Evolutionary conservation across 345 rosid genomes (phyloP).

Genomic region (Gossypium sturtianum): DNA sequence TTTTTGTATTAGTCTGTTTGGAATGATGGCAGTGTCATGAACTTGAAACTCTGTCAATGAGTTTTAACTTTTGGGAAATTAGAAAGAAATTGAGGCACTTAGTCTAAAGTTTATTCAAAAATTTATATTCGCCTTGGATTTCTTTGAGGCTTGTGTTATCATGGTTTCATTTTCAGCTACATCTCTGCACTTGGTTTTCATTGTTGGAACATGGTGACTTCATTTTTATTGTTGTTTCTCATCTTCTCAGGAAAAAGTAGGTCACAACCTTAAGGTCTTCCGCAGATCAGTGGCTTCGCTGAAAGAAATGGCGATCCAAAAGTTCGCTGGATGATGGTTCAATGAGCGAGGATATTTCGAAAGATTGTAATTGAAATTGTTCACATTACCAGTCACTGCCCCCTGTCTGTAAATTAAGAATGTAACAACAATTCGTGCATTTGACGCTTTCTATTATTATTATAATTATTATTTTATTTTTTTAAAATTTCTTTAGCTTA

Average conservation of each 20-base stretch:
- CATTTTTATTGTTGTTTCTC: slow-evolving; percentile 5
- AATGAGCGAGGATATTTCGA: neutral
- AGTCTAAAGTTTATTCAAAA: too few species aligned
- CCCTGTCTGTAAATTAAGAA: neutral
- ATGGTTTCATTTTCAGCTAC: neutral
- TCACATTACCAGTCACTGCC: neutral
- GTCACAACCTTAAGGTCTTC: slow-evolving; percentile 74
- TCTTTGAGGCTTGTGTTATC: neutral
- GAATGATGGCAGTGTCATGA: neutral
- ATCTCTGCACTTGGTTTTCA: neutral
- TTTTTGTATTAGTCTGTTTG: neutral
- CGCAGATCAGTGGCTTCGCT: slow-evolving; percentile 65
- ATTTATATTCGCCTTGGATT: neutral
- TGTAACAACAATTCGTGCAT: neutral
- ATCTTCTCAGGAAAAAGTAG: slow-evolving; percentile 63
- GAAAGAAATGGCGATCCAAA: slow-evolving; percentile 68
- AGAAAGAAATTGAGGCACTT: neutral
- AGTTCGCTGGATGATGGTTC: slow-evolving; percentile 24
- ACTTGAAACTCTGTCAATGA: neutral
- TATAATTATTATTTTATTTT: too few species aligned
- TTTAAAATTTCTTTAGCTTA: too few species aligned
- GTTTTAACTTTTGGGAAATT: neutral
- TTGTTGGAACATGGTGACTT: neutral
- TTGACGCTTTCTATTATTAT: too few species aligned
- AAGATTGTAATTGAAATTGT: neutral